These are phyloP conservation scores for Macrophomina phaseolina DNA, from an alignment of 2,329 filamentous ascomycete genomes.

Conservation along the genomic window DNA sequence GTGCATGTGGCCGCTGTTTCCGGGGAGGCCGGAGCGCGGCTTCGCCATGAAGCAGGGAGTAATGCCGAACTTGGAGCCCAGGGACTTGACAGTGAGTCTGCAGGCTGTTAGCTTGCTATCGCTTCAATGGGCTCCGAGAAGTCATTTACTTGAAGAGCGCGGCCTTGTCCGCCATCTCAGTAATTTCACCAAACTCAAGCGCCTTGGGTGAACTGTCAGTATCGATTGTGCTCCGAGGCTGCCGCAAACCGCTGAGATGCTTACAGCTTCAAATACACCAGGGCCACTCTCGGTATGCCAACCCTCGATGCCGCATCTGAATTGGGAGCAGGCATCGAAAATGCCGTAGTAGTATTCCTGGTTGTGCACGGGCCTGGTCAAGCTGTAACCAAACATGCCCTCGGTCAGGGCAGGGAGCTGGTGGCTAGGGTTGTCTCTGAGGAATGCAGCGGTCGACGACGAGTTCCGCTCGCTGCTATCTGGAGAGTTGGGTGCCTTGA, in stretches of 20 bases:
- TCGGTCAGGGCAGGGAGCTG: constrained; percentile 82
- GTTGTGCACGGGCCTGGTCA: constrained; percentile 86
- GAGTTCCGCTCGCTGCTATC: constrained; percentile 62
- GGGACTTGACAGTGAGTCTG: constrained; percentile 83
- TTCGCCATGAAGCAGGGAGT: constrained; percentile 99
- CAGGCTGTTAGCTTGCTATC: constrained; percentile 89
- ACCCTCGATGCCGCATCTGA: constrained; percentile 83
- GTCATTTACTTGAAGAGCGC: constrained; percentile 79
- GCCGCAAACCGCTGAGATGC: constrained; percentile 29
- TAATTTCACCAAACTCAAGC: constrained; percentile 86
- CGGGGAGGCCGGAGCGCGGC: constrained; percentile 85
- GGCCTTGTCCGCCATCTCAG: constrained; percentile 88
- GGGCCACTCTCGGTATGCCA: constrained; percentile 97
- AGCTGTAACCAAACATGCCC: constrained; percentile 94
- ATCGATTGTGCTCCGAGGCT: not conserved
- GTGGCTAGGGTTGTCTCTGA: constrained; percentile 73
- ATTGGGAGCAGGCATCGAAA: constrained; percentile 78
- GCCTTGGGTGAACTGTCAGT: constrained; percentile 54
- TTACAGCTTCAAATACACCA: constrained; percentile 88
- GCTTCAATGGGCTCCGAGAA: constrained; percentile 57
- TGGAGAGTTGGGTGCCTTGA: constrained; percentile 66
- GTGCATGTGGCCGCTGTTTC: constrained; percentile 96
- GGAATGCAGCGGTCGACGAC: constrained; percentile 74
- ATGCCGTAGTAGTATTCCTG: constrained; percentile 91
- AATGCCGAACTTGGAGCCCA: constrained; percentile 85